A percentile compares a stretch with the other conserved stretches of the same genome.
Conservation (phyloP, 164 flowering plant species). For the Stephania cephalantha region DNA sequence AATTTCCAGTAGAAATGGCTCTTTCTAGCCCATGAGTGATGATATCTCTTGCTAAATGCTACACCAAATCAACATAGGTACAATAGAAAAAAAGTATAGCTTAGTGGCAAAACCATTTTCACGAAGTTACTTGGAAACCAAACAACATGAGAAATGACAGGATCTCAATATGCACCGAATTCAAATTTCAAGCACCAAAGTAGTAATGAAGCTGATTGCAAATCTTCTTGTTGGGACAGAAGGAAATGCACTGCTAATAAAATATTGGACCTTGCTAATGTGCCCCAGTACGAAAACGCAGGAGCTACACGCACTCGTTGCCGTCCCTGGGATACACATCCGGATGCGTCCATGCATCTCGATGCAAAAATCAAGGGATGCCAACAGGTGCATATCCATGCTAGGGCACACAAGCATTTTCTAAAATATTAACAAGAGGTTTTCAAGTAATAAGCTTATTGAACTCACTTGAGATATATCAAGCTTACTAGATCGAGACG, state of each 20-base stretch:
- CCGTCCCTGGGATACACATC: no score
- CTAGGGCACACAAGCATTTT: no score
- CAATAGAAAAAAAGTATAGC: background rate
- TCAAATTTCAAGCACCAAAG: background rate
- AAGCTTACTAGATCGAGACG: slow-evolving; percentile 42
- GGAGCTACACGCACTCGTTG: no score
- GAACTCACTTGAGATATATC: slow-evolving; percentile 51
- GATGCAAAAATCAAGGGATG: no score
- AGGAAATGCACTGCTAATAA: background rate
- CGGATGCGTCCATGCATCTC: no score
- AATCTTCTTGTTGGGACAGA: no score
- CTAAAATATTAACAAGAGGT: background rate
- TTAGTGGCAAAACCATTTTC: background rate
- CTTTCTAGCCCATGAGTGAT: slow-evolving; percentile 73
- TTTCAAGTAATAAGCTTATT: background rate
- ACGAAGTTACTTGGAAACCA: background rate
- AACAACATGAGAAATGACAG: background rate
- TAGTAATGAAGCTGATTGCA: no score
- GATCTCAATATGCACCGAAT: background rate
- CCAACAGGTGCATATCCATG: no score
- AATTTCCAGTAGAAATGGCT: slow-evolving; percentile 89
- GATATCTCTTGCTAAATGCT: slow-evolving; percentile 30
- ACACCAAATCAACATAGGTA: slow-evolving; percentile 8
- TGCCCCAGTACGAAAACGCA: no score
- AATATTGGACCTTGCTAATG: no score